Evolutionary conservation across 2,329 filamentous ascomycete genomes (phyloP).

Genomic region (Aspergillus luchuensis): DNA sequence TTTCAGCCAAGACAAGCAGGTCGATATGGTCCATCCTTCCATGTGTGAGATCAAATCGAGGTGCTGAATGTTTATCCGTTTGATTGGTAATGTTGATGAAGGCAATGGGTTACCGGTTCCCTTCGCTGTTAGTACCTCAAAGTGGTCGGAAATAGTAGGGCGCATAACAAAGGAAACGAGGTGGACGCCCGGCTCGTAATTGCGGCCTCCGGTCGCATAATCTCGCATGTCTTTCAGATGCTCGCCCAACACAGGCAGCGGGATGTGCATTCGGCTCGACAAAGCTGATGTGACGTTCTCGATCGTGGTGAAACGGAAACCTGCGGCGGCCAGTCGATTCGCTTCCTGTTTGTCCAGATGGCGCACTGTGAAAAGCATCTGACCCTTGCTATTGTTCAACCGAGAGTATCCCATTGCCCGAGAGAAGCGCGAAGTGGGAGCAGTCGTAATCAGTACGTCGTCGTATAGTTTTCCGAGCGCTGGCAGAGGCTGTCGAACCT

Average conservation of each 20-base stretch:
- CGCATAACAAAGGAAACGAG: slow-evolving; percentile 48
- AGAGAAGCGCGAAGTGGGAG: slow-evolving; percentile 33
- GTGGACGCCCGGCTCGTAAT: slow-evolving; percentile 43
- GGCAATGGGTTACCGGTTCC: slow-evolving; percentile 63
- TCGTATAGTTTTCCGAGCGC: slow-evolving; percentile 73
- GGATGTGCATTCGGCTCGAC: slow-evolving; percentile 73
- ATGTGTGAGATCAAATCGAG: slow-evolving; percentile 52
- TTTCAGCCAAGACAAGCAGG: slow-evolving; percentile 39
- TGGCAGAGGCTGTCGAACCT: slow-evolving; percentile 64
- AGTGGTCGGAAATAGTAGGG: slow-evolving; percentile 57
- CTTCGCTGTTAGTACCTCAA: slow-evolving; percentile 64
- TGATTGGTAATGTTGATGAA: slow-evolving; percentile 56
- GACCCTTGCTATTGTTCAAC: slow-evolving; percentile 62
- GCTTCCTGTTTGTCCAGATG: slow-evolving; percentile 62
- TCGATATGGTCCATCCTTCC: slow-evolving; percentile 43
- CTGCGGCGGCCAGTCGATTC: slow-evolving; percentile 66
- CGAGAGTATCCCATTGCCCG: slow-evolving; percentile 31
- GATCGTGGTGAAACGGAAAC: slow-evolving; percentile 75
- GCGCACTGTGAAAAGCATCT: slow-evolving; percentile 77
- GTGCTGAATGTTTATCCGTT: slow-evolving; percentile 58
- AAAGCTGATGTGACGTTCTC: slow-evolving; percentile 70
- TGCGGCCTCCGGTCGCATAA: slow-evolving; percentile 46
- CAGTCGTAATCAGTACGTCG: slow-evolving; percentile 70
- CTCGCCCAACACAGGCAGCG: slow-evolving; percentile 60
- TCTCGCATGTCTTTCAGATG: slow-evolving; percentile 66